These are phyloP conservation scores for Pyrenochaeta sp. DNA, from an alignment of 2,329 filamentous ascomycete genomes.

Conservation along the genomic window DNA sequence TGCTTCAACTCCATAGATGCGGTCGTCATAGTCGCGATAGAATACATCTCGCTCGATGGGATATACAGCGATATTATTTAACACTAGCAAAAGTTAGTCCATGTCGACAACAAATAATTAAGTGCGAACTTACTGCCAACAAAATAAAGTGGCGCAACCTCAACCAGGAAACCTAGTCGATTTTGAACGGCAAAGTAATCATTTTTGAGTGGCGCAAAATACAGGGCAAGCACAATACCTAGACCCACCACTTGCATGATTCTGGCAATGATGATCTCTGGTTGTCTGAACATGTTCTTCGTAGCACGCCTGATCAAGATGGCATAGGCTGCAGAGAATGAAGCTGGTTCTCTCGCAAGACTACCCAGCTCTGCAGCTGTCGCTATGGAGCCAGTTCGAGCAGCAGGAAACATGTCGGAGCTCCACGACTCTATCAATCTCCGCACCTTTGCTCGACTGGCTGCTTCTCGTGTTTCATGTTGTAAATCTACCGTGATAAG, in stretches of 20 bases:
- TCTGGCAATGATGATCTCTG: constrained; percentile 43
- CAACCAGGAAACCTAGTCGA: constrained; percentile 75
- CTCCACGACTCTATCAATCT: constrained; percentile 68
- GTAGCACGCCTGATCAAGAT: constrained; percentile 71
- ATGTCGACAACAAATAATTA: no score
- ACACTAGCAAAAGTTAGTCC: no score
- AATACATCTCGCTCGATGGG: constrained; percentile 77
- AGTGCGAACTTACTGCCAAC: constrained; percentile 67
- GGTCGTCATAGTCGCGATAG: constrained; percentile 77
- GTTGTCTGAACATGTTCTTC: constrained; percentile 63
- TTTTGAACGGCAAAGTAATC: constrained; percentile 76
- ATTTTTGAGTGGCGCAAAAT: constrained; percentile 74
- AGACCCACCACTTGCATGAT: constrained; percentile 50
- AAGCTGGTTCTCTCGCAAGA: constrained; percentile 68
- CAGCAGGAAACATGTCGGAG: constrained; percentile 31
- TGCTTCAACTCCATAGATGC: constrained; percentile 73
- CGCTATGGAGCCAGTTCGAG: constrained; percentile 54
- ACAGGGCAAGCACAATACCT: constrained; percentile 46
- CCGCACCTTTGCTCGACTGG: constrained; percentile 68
- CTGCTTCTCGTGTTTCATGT: constrained; percentile 66
- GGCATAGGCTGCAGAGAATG: constrained; percentile 69
- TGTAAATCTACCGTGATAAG: constrained; percentile 79
- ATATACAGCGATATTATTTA: constrained; percentile 79
- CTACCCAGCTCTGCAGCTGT: constrained; percentile 76
- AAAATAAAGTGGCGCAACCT: constrained; percentile 75